Evolutionary conservation across 768 basidiomycete genomes (phyloP).

Genomic region (Phlebiopsis gigantea): DNA sequence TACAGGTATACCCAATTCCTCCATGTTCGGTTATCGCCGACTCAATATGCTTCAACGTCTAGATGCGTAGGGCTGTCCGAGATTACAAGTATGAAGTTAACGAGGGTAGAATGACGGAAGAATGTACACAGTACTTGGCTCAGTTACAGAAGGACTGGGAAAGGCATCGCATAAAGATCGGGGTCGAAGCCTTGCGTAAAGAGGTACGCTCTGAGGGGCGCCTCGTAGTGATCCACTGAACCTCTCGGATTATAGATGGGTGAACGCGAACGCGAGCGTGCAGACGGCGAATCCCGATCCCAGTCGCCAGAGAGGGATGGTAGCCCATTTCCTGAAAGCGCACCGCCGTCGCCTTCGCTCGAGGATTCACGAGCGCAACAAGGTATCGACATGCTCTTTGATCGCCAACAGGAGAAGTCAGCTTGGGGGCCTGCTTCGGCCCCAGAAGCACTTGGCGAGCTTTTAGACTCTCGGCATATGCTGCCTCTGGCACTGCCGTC

Average conservation of each 20-base stretch:
- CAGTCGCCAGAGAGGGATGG: no score
- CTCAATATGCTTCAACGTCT: neutral
- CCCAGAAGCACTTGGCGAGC: constrained; percentile 81
- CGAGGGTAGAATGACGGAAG: constrained; percentile 90
- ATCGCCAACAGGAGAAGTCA: constrained; percentile 55
- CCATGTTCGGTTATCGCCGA: neutral
- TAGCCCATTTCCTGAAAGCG: constrained; percentile 20
- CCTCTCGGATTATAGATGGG: constrained; percentile 41
- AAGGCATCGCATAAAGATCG: constrained; percentile 78
- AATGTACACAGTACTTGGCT: constrained; percentile 89
- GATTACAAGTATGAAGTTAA: constrained; percentile 94
- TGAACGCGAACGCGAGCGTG: constrained; percentile 61
- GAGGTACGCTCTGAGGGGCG: constrained; percentile 46
- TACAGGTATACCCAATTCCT: constrained; percentile 55
- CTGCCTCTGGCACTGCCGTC: constrained; percentile 81
- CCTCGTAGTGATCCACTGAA: neutral
- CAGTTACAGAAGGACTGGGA: constrained; percentile 99
- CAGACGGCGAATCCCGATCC: constrained; percentile 49
- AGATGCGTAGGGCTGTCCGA: constrained; percentile 91
- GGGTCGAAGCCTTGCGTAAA: constrained; percentile 79
- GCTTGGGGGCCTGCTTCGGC: constrained; percentile 76
- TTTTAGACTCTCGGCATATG: constrained; percentile 92
- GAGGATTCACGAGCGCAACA: constrained; percentile 38
- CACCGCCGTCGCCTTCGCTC: constrained; percentile 26
- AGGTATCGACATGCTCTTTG: constrained; percentile 77